Conservation (phyloP, 1,284 basidiomycete genomes). For the Ceratobasidium theobromae region DNA sequence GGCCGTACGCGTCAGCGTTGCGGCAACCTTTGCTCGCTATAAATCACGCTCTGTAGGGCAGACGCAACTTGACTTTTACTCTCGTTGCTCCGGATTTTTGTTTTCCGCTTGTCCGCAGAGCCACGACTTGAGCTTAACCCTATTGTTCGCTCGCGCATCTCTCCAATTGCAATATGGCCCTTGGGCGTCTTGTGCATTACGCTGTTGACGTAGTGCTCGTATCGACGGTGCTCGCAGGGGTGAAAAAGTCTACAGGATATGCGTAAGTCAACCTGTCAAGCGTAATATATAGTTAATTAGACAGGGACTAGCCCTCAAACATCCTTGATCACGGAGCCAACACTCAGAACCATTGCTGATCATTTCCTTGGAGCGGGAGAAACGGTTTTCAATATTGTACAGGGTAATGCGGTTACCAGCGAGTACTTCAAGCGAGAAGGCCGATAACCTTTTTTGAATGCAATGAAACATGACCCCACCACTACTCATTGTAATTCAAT, state of each 20-base stretch:
- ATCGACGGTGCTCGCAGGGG: constrained; percentile 88
- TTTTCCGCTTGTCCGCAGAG: background rate
- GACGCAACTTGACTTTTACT: background rate
- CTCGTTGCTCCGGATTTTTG: background rate
- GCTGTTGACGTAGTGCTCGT: constrained; percentile 82
- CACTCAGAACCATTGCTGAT: constrained; percentile 71
- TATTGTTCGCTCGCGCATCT: background rate
- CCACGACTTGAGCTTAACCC: background rate
- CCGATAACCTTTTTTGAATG: background rate
- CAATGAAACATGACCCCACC: too few relatives aligned
- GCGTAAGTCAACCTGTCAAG: constrained; percentile 62
- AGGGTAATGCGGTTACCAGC: constrained; percentile 79
- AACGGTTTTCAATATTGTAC: constrained; percentile 80
- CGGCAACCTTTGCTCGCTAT: background rate
- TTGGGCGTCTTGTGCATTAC: constrained; percentile 84
- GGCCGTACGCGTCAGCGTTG: background rate
- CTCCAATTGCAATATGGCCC: constrained; percentile 54
- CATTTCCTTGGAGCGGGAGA: constrained; percentile 87
- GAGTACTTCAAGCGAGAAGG: constrained; percentile 56
- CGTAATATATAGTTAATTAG: background rate
- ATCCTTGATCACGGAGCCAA: constrained; percentile 69
- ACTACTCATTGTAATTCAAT: background rate
- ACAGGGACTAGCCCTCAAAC: constrained; percentile 60
- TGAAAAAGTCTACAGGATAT: constrained; percentile 88
- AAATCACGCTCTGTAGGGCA: background rate